Base-by-base conservation (phyloP, 2,329 filamentous ascomycete genomes). In the Fusarium pseudonygamai region DNA sequence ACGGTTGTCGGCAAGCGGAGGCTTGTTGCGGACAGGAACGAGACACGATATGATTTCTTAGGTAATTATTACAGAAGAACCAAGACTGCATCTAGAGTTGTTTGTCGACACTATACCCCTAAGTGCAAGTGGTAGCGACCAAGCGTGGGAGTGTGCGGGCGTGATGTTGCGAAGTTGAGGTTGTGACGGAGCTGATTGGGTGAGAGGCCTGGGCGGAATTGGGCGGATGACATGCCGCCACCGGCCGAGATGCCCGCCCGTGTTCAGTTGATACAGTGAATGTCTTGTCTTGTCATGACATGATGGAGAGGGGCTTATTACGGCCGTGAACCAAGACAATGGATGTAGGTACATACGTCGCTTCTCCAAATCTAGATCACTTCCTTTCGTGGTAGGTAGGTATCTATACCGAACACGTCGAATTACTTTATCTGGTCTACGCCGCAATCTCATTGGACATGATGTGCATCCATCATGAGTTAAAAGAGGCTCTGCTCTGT, bases 81-180 rank as follows among this genome's bases (percentile, higher is more conserved):
- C 67, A 40, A 63, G 47, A 53, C 30, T 61, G 46, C 49, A 37
- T 57, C 60, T 64, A 20, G 64, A 72, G 40, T 64, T 71, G 77
- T 58, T 74, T 64, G 65, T 71, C 67, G 74, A 75, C 77, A 80
- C 86, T 88, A 87, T 85, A 85, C 87, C 86, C 85, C 85, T 88
- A 88, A 88, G 86, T 86, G 86, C 86, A 88, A 85, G 85, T 88
- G 80, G 80, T 84, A 80, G 82, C 84, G 84, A 75, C 63, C 64
- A 63, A 64, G 67, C 68, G 73, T 66, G 75, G 66, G 69, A 66
- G 64, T 59, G 64, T 68, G 67, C 62, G 72, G 71, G 72, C 71
- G 63, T 65, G 59, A 64, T 28, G 65, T 69, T 62, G 64, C 37
- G 43, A 69, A 69, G 67, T 64, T 69, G 67, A 69, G 45, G 20